phyloP scores from a whole-genome alignment of 2,329 filamentous ascomycete genomes.

The Botrytis fragariae region DNA sequence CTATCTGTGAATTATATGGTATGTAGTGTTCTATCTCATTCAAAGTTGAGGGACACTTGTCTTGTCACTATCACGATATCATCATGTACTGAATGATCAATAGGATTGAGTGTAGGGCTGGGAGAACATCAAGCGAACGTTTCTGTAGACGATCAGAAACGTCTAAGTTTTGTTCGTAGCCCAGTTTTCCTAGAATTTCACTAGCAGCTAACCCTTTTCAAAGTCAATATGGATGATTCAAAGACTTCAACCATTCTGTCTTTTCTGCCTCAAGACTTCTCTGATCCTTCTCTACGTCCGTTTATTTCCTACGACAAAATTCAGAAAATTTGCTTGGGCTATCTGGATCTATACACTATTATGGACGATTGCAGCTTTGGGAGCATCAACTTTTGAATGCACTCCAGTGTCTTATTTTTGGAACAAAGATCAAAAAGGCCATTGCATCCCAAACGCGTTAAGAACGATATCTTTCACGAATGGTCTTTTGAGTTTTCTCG shows the following conservation, averaged over 20 bases:
- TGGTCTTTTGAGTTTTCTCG: constrained; percentile 24
- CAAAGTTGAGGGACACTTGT: not conserved
- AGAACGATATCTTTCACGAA: constrained; percentile 26
- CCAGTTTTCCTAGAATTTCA: too few relatives aligned
- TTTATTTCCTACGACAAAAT: constrained; percentile 24
- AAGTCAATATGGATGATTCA: constrained; percentile 18
- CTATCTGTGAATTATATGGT: not conserved
- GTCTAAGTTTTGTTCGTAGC: not conserved
- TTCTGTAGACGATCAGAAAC: constrained; percentile 14
- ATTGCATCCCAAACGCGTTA: constrained; percentile 24
- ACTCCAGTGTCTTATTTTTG: not conserved
- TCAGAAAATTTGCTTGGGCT: constrained; percentile 24
- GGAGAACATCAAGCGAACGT: constrained; percentile 21
- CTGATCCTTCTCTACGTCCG: constrained; percentile 31
- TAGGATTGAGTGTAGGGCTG: constrained; percentile 23
- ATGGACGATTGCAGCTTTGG: constrained; percentile 27
- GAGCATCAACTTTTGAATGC: constrained; percentile 29
- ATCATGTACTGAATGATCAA: not conserved
- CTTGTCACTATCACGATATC: constrained; percentile 15
- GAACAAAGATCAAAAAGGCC: constrained; percentile 23
- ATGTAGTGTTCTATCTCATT: not conserved
- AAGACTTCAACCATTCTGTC: not conserved
- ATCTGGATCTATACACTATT: constrained; percentile 25
- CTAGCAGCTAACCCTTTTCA: not conserved
- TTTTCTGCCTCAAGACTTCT: constrained; percentile 27